Conservation (phyloP, 2,329 filamentous ascomycete genomes). For the Fusarium nodosum region DNA sequence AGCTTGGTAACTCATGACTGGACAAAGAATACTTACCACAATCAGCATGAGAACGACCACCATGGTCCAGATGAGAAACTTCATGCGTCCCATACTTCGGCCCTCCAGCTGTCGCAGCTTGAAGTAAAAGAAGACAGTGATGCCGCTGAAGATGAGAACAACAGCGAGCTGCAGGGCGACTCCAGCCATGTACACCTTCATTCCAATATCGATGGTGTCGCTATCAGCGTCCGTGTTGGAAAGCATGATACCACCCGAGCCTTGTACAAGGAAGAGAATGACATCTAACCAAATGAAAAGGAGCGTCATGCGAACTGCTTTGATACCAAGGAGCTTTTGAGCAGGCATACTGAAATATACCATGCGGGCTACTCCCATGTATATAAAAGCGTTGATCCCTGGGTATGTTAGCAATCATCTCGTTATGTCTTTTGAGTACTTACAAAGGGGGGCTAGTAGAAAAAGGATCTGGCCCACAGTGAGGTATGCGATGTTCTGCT, state of each 20-base stretch:
- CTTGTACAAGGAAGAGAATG: slow-evolving; percentile 63
- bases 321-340: slow-evolving; percentile 55
- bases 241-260: slow-evolving; percentile 56
- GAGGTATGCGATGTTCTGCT: slow-evolving; percentile 54
- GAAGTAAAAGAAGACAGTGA: slow-evolving; percentile 56
- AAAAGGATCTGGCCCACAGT: slow-evolving; percentile 55
- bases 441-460: slow-evolving; percentile 59
- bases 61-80: slow-evolving; percentile 53
- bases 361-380: slow-evolving; percentile 60
- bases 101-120: slow-evolving; percentile 45
- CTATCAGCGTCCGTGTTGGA: slow-evolving; percentile 46
- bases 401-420: slow-evolving; percentile 6
- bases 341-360: slow-evolving; percentile 57
- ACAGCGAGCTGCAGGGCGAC: slow-evolving; percentile 56
- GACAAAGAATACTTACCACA: slow-evolving; percentile 49
- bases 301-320: slow-evolving; percentile 57
- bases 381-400: slow-evolving; percentile 61
- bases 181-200: slow-evolving; percentile 58
- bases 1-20: slow-evolving; percentile 4
- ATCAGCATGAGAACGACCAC: slow-evolving; percentile 55
- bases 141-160: slow-evolving; percentile 55
- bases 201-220: slow-evolving; percentile 52
- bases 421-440: slow-evolving; percentile 1
- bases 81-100: slow-evolving; percentile 50
- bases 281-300: slow-evolving; percentile 64